Evolutionary conservation across 805 yeast species (phyloP).

Genomic region (Ogataea chonburiensis): DNA sequence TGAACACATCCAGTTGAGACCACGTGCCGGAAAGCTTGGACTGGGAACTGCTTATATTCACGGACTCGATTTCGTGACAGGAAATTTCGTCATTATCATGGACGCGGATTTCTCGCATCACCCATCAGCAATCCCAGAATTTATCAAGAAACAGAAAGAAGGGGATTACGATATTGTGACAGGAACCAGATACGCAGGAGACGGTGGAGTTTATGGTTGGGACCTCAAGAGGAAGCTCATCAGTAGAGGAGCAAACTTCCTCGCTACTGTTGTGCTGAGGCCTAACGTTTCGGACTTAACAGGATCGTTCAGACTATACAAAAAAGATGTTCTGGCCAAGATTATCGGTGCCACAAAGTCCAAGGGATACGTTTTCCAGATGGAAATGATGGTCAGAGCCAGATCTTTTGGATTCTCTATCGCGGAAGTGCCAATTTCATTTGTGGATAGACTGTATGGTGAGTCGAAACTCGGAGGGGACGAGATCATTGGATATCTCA

Average conservation of each 20-base stretch:
- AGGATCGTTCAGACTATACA: conserved; percentile 74
- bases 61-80: conserved; percentile 68
- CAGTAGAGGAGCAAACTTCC: conserved; percentile 76
- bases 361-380: conserved; percentile 81
- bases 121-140: conserved; percentile 76
- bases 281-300: conserved; percentile 75
- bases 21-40: conserved; percentile 77
- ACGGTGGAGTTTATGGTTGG: conserved; percentile 86
- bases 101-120: conserved; percentile 84
- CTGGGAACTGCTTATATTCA: conserved; percentile 81
- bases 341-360: conserved; percentile 66
- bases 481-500: conserved; percentile 73
- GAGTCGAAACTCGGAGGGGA: conserved; percentile 79
- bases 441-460: conserved; percentile 77
- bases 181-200: conserved; percentile 70
- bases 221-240: conserved; percentile 76
- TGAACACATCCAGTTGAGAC: conserved; percentile 59
- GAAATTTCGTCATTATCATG: conserved; percentile 76
- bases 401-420: conserved; percentile 68
- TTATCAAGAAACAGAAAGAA: conserved; percentile 60
- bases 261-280: conserved; percentile 68
- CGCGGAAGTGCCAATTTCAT: conserved; percentile 77
- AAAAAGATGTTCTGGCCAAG: conserved; percentile 63
- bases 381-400: conserved; percentile 88
- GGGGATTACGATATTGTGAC: conserved; percentile 49